Conservation (phyloP, 78 protist genomes). For the Capsaspora owczarzaki region DNA sequence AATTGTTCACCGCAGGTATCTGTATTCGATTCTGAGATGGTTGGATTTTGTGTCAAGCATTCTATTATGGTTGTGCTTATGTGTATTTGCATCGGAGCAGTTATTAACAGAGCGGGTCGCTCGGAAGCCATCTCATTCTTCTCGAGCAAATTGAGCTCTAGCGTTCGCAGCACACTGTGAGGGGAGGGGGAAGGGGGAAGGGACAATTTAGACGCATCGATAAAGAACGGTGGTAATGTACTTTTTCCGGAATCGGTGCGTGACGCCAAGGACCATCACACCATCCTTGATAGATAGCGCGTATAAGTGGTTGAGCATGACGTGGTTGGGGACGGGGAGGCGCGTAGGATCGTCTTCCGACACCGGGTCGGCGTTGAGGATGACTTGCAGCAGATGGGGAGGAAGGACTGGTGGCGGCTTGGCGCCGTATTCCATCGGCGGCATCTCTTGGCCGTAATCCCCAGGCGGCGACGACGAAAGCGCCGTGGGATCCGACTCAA, state of each 20-base stretch:
- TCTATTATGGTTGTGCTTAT: too few relatives aligned
- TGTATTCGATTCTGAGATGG: too few relatives aligned
- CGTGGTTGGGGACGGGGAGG: slow-evolving; percentile 85
- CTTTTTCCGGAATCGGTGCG: slow-evolving; percentile 66
- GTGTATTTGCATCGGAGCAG: too few relatives aligned
- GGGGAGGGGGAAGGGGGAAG: too few relatives aligned
- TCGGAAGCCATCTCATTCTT: too few relatives aligned
- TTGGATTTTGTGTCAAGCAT: too few relatives aligned
- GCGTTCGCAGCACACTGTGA: too few relatives aligned
- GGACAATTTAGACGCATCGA: background rate
- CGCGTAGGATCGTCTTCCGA: slow-evolving; percentile 64
- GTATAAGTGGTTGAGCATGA: slow-evolving; percentile 78
- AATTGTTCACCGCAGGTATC: too few relatives aligned
- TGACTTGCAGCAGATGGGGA: slow-evolving; percentile 69
- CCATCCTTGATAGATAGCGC: slow-evolving; percentile 45
- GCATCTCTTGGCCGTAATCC: slow-evolving; percentile 49
- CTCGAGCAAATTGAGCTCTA: too few relatives aligned
- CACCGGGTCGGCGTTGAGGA: slow-evolving; percentile 60
- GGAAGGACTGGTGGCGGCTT: slow-evolving; percentile 80
- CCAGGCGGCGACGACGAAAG: slow-evolving; percentile 50
- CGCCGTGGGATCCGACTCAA: background rate
- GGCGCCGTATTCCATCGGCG: slow-evolving; percentile 37
- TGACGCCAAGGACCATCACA: slow-evolving; percentile 67
- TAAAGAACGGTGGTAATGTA: slow-evolving; percentile 73
- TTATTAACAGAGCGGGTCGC: too few relatives aligned